Evolutionary conservation across 306 rosid genomes (phyloP).

Genomic region (Oxytropis ochrocephala): DNA sequence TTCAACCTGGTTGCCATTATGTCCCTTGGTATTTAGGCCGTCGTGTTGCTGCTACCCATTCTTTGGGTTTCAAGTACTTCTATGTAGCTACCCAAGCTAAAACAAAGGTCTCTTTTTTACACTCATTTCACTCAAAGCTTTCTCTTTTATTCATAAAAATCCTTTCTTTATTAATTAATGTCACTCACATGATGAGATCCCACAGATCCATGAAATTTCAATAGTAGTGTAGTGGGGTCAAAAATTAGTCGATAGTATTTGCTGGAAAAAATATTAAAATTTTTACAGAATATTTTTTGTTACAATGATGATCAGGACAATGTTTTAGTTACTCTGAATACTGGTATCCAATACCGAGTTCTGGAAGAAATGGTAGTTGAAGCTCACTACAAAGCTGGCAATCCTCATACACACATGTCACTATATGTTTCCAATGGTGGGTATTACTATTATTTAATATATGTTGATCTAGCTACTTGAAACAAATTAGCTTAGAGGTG

Average conservation of each 20-base stretch:
- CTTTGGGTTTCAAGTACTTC: conserved; percentile 68
- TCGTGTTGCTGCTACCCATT: conserved; percentile 42
- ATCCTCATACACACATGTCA: conserved; percentile 68
- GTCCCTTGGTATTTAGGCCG: conserved; percentile 68
- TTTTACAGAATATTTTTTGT: too few species aligned
- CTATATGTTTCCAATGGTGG: conserved; percentile 80
- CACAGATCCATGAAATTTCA: too few species aligned
- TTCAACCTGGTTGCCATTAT: conserved; percentile 82
- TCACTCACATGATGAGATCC: too few species aligned
- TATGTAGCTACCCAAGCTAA: conserved; percentile 78
- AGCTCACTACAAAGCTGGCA: conserved; percentile 75
- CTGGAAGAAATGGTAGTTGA: conserved; percentile 61
- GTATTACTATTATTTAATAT: not conserved
- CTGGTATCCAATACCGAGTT: conserved; percentile 75
- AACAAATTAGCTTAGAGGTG: not conserved
- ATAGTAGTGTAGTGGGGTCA: too few species aligned
- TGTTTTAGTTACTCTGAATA: conserved; percentile 74
- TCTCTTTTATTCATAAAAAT: not conserved
- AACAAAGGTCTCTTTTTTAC: conserved; percentile 53
- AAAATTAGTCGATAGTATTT: too few species aligned
- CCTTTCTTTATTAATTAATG: too few species aligned
- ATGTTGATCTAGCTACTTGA: not conserved
- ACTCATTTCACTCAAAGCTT: not conserved
- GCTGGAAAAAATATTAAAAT: too few species aligned
- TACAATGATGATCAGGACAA: conserved; percentile 38